Evolutionary conservation across 306 rosid genomes (phyloP).

Genomic region (Cicer arietinum): DNA sequence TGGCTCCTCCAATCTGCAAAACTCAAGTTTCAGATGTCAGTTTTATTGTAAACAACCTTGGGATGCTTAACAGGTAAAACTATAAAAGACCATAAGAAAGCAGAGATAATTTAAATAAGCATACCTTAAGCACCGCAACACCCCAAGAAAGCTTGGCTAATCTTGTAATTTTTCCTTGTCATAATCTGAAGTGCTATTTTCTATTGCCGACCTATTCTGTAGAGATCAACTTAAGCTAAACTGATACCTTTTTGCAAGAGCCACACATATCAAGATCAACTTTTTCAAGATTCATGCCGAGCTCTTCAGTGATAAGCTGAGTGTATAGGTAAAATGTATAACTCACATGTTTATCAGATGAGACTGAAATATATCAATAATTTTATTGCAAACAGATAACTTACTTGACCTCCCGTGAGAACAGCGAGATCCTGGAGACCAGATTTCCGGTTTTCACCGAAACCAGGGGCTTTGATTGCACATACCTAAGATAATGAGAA

Average conservation of each 20-base stretch:
- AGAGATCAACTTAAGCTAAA: conserved; percentile 18
- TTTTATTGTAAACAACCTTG: not conserved
- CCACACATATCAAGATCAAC: conserved; percentile 81
- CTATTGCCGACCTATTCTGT: conserved; percentile 84
- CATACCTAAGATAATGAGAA: conserved; percentile 64
- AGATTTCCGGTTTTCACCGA: conserved; percentile 89
- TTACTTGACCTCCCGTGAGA: conserved; percentile 82
- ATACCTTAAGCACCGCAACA: conserved; percentile 93
- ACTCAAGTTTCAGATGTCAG: not conserved
- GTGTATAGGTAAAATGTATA: conserved; percentile 12
- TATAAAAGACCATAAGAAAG: not conserved
- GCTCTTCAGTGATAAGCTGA: conserved; percentile 91
- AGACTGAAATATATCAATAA: not conserved
- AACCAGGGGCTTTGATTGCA: conserved; percentile 95
- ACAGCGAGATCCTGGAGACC: conserved; percentile 82
- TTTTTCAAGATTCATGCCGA: conserved; percentile 86
- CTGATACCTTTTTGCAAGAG: conserved; percentile 81
- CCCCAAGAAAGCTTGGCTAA: conserved; percentile 97
- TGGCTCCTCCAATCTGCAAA: conserved; percentile 93
- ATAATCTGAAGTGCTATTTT: conserved; percentile 87
- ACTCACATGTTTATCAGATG: conserved; percentile 9
- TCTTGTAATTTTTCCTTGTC: conserved; percentile 95
- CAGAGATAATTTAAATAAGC: conserved; percentile 9
- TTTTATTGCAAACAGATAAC: conserved; percentile 17
- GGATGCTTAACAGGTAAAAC: not conserved